Percentiles rank a stretch among this genome's conserved stretches.
Conservation (phyloP, 208 protist species). For the Wallacemonas sp. region DNA sequence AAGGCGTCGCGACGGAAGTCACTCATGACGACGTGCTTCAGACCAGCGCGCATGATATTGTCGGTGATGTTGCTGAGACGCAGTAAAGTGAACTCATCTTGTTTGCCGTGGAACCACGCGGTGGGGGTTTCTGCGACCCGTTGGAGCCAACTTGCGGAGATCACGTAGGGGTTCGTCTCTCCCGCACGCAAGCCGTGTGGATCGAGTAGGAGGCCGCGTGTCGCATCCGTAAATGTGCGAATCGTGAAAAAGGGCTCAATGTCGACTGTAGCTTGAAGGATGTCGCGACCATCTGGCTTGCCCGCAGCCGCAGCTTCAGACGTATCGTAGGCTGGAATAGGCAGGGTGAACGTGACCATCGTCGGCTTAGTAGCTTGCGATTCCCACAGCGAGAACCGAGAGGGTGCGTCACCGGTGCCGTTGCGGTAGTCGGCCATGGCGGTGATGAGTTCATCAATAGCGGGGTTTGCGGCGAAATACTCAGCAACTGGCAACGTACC, state of each 20-base stretch:
- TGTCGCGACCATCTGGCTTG: not conserved
- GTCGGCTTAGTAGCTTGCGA: not conserved
- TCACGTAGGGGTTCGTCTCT: not conserved
- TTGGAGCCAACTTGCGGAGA: not conserved
- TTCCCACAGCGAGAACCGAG: not conserved
- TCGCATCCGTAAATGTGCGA: not conserved
- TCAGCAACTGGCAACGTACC: not conserved
- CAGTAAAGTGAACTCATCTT: not conserved
- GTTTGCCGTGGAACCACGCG: not conserved
- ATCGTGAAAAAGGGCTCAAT: not conserved
- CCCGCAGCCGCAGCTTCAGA: not conserved
- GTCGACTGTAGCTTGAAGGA: not conserved
- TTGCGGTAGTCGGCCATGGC: not conserved
- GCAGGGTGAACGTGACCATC: not conserved
- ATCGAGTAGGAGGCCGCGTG: not conserved
- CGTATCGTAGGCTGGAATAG: not conserved
- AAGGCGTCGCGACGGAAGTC: not conserved
- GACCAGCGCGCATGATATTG: constrained; percentile 20
- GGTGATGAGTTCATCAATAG: not conserved
- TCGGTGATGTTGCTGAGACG: constrained; percentile 15
- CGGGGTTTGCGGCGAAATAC: not conserved
- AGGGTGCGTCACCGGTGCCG: not conserved
- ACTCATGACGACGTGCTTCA: constrained; percentile 19
- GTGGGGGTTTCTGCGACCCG: not conserved
- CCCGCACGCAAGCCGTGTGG: not conserved